Evolutionary conservation across 257 asterid species (phyloP).

Genomic region (Nicotiana obtusifolia): DNA sequence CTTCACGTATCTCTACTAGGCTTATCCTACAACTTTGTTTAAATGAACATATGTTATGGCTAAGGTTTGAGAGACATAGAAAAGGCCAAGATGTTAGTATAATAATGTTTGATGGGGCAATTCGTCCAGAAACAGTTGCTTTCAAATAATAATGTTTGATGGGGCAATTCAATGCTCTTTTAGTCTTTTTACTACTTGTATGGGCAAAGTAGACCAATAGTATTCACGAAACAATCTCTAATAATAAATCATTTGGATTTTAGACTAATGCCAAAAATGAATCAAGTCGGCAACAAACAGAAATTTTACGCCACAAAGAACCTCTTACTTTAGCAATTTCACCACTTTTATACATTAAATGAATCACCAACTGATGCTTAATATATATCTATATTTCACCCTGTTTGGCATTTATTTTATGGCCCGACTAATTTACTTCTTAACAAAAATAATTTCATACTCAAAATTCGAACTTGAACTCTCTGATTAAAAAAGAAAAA

Average conservation of each 20-base stretch:
- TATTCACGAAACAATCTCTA: background rate
- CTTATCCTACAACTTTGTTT: conserved; percentile 4
- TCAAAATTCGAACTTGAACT: no score
- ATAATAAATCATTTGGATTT: background rate
- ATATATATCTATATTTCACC: no score
- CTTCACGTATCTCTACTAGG: background rate
- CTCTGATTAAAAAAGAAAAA: no score
- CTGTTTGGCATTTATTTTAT: no score
- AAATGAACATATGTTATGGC: conserved; percentile 1
- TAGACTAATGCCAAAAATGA: background rate
- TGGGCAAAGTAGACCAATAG: background rate
- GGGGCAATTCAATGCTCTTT: background rate
- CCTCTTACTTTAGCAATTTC: background rate
- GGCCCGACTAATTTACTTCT: no score
- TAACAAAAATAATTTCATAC: no score
- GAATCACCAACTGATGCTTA: no score
- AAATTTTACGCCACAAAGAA: background rate
- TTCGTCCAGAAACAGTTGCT: background rate
- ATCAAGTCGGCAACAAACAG: background rate
- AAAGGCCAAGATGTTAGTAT: background rate
- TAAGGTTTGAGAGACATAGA: background rate
- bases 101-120: background rate
- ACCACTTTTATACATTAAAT: background rate
- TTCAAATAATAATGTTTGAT: background rate
- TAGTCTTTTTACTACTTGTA: background rate